Evolutionary conservation across 164 flowering plant species (phyloP), one percentile per base, ranked within the genome.

Genomic region (Cinnamomum chago): DNA sequence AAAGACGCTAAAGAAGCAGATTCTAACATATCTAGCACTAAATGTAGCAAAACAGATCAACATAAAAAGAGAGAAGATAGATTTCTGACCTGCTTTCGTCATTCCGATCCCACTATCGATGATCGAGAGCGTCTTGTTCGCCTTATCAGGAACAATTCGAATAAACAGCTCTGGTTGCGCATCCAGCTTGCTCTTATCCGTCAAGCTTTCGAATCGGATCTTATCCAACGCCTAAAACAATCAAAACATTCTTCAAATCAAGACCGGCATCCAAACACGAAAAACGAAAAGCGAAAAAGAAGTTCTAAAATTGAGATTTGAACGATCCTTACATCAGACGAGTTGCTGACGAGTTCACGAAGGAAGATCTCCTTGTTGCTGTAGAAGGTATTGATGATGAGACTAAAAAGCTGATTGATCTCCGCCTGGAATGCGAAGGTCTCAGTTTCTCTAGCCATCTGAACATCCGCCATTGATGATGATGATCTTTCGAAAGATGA

Each of bases 341-440:
- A 60, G 62, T 92, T 92, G 85, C 92, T 89, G 85, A 92, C 89
- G 73, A 92, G 78, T 67, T 92, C 97, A 15, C 97, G 87, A 27
- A 92, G 90, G 83, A 92, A 92, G 20, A 92, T 92, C 87, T 91
- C 96, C 79, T 88, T 91, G 90, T 89, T 89, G 81, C 90, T 86
- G 89, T 90, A 90, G 78, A 91, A 91, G 2, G 95, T 88, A 73
- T 91, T 91, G 87, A 91, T 91, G 82, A 91, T 91, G 70, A 91
- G 79, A 60, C 95, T 91, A 62, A 91, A 80, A 33, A 91, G 86
- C 82, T 91, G 93, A 82, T 91, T 87, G 79, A 88, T 87, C 88
- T 90, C 93, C 10, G 91, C 89, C 80, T 90, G 90, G 76, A 88
- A 87, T 1, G 92, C 92, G 50, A 87, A 90, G 68, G 91, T 89